Evolutionary conservation across 202 grass and related monocot genomes (phyloP), one percentile per base, ranked within the genome.

Genomic region (Zizania palustris): DNA sequence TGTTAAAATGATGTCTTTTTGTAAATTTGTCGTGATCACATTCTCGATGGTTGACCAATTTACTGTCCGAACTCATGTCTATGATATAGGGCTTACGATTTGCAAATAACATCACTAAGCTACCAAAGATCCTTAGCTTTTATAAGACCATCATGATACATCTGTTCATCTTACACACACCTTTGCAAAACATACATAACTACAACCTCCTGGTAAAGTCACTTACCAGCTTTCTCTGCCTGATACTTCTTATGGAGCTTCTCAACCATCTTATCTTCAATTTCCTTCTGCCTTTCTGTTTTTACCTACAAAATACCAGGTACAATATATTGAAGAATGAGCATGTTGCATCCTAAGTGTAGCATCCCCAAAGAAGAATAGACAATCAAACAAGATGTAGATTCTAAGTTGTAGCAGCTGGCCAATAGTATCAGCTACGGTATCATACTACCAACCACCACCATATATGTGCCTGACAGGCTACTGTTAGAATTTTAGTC

Each of bases 201-300:
- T 53, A 44, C 45, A 48, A 75, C 61, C 55, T 38, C 22, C 42
- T 33, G 21, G 40, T 60, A 87, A 69, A 60, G 71, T 74, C 18
- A 67, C 87, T 93, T 51, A 90, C 91, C 80, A 57, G 91, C 92
- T 54, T 85, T 83, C 40, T 59, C 85, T 77, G 89, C 85, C 62
- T 86, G 80, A 85, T 93, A 85, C 76, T 87, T 99, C 72, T 84
- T 83, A 69, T 76, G 84, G 14, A 99, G 84, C 77, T 60, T 92
- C 54, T 87, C 57, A 1, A 38, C 63, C 61, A 95, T 87, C 82
- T 64, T 58, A 48, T 87, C 72, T 82, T 86, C 82, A 67, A 64
- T 45, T 84, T 92, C 54, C 78, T 93, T 80, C 45, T 70, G 86
- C 63, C 56, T 78, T 80, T 90, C 65, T 50, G 60, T 71, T 82